A percentile compares a stretch with the other conserved stretches of the same genome.
These are phyloP conservation scores for Blastomyces gilchristii DNA, from an alignment of 2,329 filamentous ascomycete species.

Conservation along the genomic window DNA sequence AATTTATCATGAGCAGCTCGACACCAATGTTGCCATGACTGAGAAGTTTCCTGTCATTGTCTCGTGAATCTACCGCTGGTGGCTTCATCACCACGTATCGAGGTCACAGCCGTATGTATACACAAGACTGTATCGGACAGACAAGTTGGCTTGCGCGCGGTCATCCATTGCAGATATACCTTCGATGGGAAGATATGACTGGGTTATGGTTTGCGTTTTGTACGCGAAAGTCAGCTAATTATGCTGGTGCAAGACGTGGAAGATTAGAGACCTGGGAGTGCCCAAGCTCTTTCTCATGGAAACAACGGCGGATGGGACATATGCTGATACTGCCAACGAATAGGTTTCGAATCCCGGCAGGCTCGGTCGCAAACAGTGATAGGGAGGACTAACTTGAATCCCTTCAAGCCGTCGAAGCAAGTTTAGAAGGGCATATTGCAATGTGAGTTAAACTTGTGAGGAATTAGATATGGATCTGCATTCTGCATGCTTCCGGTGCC, in stretches of 20 bases:
- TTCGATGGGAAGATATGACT: neutral
- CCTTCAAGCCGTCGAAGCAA: neutral
- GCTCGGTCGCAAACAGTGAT: neutral
- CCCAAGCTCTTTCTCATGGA: no score
- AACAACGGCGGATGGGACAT: neutral
- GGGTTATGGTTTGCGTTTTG: neutral
- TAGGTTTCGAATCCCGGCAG: neutral
- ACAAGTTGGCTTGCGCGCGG: neutral
- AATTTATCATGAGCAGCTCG: neutral
- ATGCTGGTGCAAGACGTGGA: neutral
- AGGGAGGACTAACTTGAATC: neutral
- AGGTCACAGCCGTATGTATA: neutral
- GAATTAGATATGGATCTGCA: neutral
- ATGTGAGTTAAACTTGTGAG: neutral
- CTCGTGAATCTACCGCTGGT: neutral
- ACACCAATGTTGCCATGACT: neutral
- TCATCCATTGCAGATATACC: neutral
- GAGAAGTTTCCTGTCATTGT: neutral
- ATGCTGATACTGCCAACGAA: neutral
- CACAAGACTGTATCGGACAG: neutral
- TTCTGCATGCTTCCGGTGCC: neutral
- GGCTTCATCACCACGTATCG: neutral
- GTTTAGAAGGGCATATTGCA: neutral
- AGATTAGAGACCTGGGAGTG: neutral
- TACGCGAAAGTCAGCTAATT: neutral